These are phyloP conservation scores for Oryza nivara DNA, from an alignment of 176 grass and related monocot species.

Conservation along the genomic window DNA sequence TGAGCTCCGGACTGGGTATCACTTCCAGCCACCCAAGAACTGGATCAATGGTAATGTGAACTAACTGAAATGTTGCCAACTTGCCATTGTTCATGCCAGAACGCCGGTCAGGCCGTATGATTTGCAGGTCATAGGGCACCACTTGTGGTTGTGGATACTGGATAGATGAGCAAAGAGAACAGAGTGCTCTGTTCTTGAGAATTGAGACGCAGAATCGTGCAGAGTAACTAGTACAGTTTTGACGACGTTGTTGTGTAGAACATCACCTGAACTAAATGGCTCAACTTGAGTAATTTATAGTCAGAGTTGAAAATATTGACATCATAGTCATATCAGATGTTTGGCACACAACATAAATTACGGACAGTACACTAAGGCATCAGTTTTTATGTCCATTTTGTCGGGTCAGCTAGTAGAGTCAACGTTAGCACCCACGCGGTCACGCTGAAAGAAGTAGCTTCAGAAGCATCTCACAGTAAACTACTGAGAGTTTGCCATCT, in stretches of 20 bases:
- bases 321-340: not conserved
- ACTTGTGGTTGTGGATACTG: not conserved
- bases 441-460: not conserved
- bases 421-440: not conserved
- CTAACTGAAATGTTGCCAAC: not conserved
- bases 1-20: conserved; percentile 52
- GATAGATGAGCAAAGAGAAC: not conserved
- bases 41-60: conserved; percentile 83
- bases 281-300: not conserved
- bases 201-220: not conserved
- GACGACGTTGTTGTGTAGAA: not conserved
- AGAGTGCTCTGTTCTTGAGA: conserved; percentile 14
- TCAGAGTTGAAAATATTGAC: not conserved
- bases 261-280: not conserved
- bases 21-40: conserved; percentile 69
- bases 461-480: not conserved
- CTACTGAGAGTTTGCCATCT: not conserved
- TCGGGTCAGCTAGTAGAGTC: not conserved
- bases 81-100: conserved; percentile 8
- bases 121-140: not conserved
- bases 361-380: not conserved
- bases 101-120: no score
- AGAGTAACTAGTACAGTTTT: not conserved
- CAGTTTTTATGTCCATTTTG: not conserved
- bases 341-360: not conserved